These are phyloP conservation scores for Coemansia sp. DNA, from an alignment of 192 early-diverging fungal genomes.

Conservation along the genomic window DNA sequence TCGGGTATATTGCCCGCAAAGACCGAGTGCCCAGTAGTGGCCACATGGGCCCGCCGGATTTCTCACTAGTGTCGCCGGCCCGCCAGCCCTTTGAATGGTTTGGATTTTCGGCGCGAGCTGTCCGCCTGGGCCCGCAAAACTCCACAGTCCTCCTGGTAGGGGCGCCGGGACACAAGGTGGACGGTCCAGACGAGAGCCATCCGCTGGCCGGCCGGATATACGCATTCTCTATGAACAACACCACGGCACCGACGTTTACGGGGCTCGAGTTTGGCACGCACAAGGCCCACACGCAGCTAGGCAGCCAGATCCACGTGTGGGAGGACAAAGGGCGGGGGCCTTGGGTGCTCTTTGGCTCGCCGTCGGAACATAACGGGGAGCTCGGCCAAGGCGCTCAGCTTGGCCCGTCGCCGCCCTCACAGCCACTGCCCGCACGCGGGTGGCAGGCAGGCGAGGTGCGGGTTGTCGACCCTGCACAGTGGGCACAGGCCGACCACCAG, in stretches of 20 bases:
- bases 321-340: neutral
- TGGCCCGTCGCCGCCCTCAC: neutral
- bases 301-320: slow-evolving; percentile 45
- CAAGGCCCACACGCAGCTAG: slow-evolving; percentile 36
- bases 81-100: slow-evolving; percentile 49
- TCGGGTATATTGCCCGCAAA: slow-evolving; percentile 32
- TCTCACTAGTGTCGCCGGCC: slow-evolving; percentile 27
- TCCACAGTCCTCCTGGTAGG: slow-evolving; percentile 46
- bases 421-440: slow-evolving; percentile 27
- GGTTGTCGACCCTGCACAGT: slow-evolving; percentile 27
- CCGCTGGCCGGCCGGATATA: slow-evolving; percentile 51
- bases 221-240: slow-evolving; percentile 28
- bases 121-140: slow-evolving; percentile 2
- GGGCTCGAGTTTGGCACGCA: slow-evolving; percentile 18
- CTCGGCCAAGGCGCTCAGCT: neutral
- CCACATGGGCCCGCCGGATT: slow-evolving; percentile 21
- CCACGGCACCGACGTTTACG: neutral
- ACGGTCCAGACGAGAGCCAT: neutral
- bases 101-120: slow-evolving; percentile 32
- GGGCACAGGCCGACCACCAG: neutral
- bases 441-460: slow-evolving; percentile 50
- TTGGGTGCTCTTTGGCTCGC: slow-evolving; percentile 39
- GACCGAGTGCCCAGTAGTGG: neutral
- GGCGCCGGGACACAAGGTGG: slow-evolving; percentile 49
- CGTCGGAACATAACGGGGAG: slow-evolving; percentile 28